Percentiles rank a stretch among this genome's conserved stretches.
phyloP scores from a whole-genome alignment of 148 eudicot genomes.

The Amaranthus hypochondriacus region DNA sequence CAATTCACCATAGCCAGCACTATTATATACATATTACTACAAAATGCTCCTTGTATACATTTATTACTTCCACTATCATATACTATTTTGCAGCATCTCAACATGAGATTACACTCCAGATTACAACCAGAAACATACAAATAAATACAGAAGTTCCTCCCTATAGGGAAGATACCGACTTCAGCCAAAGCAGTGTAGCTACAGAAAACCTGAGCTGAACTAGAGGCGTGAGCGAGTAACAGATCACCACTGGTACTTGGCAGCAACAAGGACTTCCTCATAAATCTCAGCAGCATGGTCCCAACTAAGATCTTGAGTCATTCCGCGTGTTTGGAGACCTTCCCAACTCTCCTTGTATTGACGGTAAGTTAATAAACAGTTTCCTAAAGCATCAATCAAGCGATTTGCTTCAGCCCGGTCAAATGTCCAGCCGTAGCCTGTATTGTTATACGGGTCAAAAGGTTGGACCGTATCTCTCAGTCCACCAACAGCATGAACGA shows the following conservation, averaged over 20 bases:
- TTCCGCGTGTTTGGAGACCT: constrained; percentile 76
- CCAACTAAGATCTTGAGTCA: constrained; percentile 85
- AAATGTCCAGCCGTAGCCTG: constrained; percentile 90
- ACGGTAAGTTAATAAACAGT: constrained; percentile 65
- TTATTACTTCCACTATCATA: background rate
- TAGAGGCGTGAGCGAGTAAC: background rate
- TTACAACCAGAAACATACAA: background rate
- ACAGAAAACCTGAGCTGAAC: background rate
- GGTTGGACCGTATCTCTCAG: constrained; percentile 84
- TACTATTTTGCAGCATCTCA: background rate
- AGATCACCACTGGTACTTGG: constrained; percentile 80
- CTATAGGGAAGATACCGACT: background rate
- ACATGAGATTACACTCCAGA: background rate
- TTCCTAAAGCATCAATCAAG: constrained; percentile 66
- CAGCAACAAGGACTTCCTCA: constrained; percentile 85
- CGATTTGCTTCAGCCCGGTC: constrained; percentile 55
- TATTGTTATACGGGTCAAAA: constrained; percentile 65
- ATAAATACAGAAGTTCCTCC: constrained; percentile 16
- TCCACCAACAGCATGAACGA: constrained; percentile 98
- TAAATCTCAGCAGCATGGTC: constrained; percentile 74
- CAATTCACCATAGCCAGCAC: background rate
- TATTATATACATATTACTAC: background rate
- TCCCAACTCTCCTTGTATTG: constrained; percentile 73
- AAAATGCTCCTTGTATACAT: background rate
- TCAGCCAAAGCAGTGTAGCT: background rate